Percentiles rank a stretch among this genome's conserved stretches.
Conservation (phyloP, 2,329 filamentous ascomycete species). For the Ceratocystis alfenasii region DNA sequence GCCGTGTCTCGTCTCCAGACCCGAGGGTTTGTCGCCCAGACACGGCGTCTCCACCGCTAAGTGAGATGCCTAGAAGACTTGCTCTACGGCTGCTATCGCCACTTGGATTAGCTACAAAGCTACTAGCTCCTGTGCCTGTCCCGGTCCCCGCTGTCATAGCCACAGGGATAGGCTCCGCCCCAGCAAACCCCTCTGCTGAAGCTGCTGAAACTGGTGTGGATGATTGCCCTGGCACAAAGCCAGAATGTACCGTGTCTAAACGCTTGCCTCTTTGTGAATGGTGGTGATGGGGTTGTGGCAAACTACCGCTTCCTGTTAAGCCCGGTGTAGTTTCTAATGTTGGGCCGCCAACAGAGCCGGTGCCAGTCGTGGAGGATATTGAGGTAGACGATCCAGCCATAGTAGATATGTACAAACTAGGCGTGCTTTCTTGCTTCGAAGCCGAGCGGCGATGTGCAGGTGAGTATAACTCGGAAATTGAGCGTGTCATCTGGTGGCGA, state of each 20-base stretch:
- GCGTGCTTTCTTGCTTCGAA: slow-evolving; percentile 26
- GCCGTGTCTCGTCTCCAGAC: slow-evolving; percentile 23
- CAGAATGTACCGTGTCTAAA: neutral
- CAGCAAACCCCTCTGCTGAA: neutral
- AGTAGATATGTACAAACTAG: slow-evolving; percentile 3
- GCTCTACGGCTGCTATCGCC: slow-evolving; percentile 5
- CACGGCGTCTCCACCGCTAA: slow-evolving; percentile 24
- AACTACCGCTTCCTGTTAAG: neutral
- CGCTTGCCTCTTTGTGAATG: slow-evolving; percentile 2
- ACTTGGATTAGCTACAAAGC: neutral
- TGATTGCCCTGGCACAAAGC: neutral
- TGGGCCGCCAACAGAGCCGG: slow-evolving; percentile 28
- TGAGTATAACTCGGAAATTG: slow-evolving; percentile 42
- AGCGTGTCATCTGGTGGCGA: slow-evolving; percentile 45
- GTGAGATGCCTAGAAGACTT: slow-evolving; percentile 3
- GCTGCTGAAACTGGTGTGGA: slow-evolving; percentile 1
- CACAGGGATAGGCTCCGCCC: neutral
- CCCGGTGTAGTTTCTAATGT: neutral
- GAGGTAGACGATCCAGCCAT: slow-evolving; percentile 15
- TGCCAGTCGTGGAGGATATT: slow-evolving; percentile 11
- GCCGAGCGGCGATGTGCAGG: slow-evolving; percentile 26
- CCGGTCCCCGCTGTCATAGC: neutral
- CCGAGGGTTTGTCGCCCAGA: slow-evolving; percentile 13
- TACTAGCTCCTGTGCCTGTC: neutral
- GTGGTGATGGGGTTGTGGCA: neutral